Percentiles rank a stretch among this genome's conserved stretches.
phyloP scores from a whole-genome alignment of 2,329 filamentous ascomycete genomes.

The Trichoderma sp. region DNA sequence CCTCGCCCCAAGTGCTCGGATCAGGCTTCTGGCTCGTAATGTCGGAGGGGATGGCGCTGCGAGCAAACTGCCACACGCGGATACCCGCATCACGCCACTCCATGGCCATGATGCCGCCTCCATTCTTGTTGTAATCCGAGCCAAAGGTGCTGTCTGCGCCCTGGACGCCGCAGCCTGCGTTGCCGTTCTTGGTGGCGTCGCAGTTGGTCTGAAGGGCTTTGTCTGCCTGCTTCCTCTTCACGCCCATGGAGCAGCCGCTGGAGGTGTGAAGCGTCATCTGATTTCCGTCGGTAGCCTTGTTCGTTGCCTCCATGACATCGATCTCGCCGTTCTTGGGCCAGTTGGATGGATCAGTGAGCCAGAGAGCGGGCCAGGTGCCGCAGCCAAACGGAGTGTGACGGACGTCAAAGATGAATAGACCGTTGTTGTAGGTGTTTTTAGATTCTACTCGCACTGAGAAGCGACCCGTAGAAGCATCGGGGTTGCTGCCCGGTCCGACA shows the following conservation, averaged over 20 bases:
- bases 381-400: constrained; percentile 63
- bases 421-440: constrained; percentile 57
- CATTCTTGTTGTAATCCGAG: constrained; percentile 48
- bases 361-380: constrained; percentile 64
- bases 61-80: constrained; percentile 60
- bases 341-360: constrained; percentile 59
- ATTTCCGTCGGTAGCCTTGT: constrained; percentile 54
- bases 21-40: constrained; percentile 53
- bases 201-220: constrained; percentile 45
- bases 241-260: constrained; percentile 50
- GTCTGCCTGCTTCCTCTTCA: constrained; percentile 55
- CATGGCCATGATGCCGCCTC: constrained; percentile 60
- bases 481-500: constrained; percentile 45
- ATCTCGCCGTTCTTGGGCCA: constrained; percentile 67
- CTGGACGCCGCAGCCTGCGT: constrained; percentile 57
- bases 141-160: constrained; percentile 48
- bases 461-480: constrained; percentile 57
- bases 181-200: constrained; percentile 48
- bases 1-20: constrained; percentile 60
- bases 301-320: constrained; percentile 60
- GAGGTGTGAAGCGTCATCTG: constrained; percentile 60
- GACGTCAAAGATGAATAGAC: constrained; percentile 67
- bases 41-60: constrained; percentile 49
- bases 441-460: constrained; percentile 64
- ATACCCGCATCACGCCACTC: constrained; percentile 62